These are phyloP conservation scores for Penicillium expansum DNA, from an alignment of 2,329 filamentous ascomycete genomes.

Conservation along the genomic window DNA sequence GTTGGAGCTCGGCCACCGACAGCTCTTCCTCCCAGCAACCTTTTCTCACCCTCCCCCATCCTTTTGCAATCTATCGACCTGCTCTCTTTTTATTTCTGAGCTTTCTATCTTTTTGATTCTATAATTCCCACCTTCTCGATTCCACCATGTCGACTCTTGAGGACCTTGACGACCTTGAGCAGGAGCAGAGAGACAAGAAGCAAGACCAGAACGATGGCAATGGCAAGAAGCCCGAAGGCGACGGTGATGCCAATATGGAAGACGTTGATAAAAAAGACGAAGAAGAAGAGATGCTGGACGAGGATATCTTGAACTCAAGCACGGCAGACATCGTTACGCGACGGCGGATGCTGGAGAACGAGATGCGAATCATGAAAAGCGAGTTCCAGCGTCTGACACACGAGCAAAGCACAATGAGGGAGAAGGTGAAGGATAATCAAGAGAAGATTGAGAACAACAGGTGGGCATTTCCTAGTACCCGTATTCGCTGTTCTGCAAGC, in stretches of 20 bases:
- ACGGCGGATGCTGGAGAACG: slow-evolving; percentile 90
- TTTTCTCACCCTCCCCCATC: slow-evolving; percentile 17
- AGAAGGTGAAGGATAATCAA: slow-evolving; percentile 98
- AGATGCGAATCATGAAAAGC: slow-evolving; percentile 97
- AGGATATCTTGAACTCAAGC: slow-evolving; percentile 87
- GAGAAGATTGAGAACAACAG: slow-evolving; percentile 99
- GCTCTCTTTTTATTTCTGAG: slow-evolving; percentile 1
- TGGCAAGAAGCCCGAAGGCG: slow-evolving; percentile 56
- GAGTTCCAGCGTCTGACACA: slow-evolving; percentile 91
- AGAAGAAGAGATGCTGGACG: slow-evolving; percentile 81
- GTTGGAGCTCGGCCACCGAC: slow-evolving; percentile 33
- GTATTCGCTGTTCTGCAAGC: neutral
- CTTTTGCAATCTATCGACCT: slow-evolving; percentile 2
- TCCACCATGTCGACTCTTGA: slow-evolving; percentile 77
- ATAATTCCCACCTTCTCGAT: slow-evolving; percentile 13
- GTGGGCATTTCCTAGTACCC: slow-evolving; percentile 47
- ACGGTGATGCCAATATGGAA: slow-evolving; percentile 86
- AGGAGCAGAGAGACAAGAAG: slow-evolving; percentile 70
- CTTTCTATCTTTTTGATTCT: slow-evolving; percentile 3
- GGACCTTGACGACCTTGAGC: slow-evolving; percentile 86
- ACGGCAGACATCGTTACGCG: slow-evolving; percentile 93
- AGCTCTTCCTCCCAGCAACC: slow-evolving; percentile 26
- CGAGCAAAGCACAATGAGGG: slow-evolving; percentile 92
- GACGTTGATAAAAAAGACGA: slow-evolving; percentile 68
- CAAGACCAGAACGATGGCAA: slow-evolving; percentile 59